Evolutionary conservation across 148 eudicot species (phyloP), one percentile per base, ranked within the genome.

Genomic region (Silene latifolia): DNA sequence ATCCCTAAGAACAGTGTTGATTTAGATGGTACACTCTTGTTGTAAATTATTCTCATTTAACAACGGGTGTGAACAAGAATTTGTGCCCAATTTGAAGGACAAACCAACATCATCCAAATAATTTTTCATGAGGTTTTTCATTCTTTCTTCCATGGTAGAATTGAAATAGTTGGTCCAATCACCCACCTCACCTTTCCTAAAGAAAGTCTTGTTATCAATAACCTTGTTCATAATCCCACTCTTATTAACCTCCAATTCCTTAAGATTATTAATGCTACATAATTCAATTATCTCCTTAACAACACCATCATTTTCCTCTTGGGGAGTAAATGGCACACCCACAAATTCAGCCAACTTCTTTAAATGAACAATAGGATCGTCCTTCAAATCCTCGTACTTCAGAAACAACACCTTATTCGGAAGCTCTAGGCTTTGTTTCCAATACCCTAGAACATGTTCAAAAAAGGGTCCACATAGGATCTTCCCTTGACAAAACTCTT

Each of bases 331-430:
- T 13, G 81, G 77, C 42, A 51, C 25, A 54, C 81, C 81, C 64
- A 79, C 39, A 71, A 79, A 79, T 44, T 73, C 73, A 58, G 73
- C 81, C 23, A 79, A 32, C 14, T 47, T 79, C 77, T 59, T 62
- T 15, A 79, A 42, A 25, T n/a, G 23, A 8, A 56, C 8, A 2
- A 27, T 4, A 10, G 77, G 77, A 6, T 73, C 24, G 0, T 73
- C 77, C 53, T 79, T 79, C 59, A 79, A 32, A n/a, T 79, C 81
- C 77, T 79, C 81, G 17, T 67, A 79, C 73, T 59, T 79, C 6
- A 79, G 62, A 63, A 79, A 73, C 39, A 79, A 21, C 9, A 73
- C 61, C 68, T 73, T 67, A 14, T 60, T 0, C 0, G 77, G 77
- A 8, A 19, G 44, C 56, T 73, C 62, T 63, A 67, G 32, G 70